A percentile compares a stretch with the other conserved stretches of the same genome.
These are phyloP conservation scores for Saccharomycopsis sp. DNA, from an alignment of 805 yeast genomes.

Conservation along the genomic window DNA sequence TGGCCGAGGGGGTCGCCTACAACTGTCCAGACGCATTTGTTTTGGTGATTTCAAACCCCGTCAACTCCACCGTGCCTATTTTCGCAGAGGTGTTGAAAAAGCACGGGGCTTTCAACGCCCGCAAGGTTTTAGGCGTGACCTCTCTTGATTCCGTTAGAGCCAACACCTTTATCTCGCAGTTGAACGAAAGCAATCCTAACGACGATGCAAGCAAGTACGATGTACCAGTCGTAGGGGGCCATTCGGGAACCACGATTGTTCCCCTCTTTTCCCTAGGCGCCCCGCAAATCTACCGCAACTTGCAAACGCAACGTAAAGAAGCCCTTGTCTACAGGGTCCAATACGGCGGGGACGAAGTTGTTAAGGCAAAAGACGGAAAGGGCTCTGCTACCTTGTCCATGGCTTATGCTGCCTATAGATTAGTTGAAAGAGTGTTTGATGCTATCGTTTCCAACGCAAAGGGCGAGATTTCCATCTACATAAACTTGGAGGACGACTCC, in stretches of 20 bases:
- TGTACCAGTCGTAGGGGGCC: slow-evolving; percentile 86
- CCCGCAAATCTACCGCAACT: slow-evolving; percentile 26
- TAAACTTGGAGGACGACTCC: slow-evolving; percentile 41
- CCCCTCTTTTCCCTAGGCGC: slow-evolving; percentile 58
- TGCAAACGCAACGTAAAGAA: slow-evolving; percentile 36
- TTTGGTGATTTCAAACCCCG: slow-evolving; percentile 86
- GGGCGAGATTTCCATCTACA: slow-evolving; percentile 37
- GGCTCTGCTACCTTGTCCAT: slow-evolving; percentile 94
- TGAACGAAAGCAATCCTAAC: slow-evolving; percentile 27
- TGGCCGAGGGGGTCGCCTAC: slow-evolving; percentile 70
- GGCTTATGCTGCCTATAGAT: slow-evolving; percentile 90
- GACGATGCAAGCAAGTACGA: slow-evolving; percentile 44
- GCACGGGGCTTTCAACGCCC: slow-evolving; percentile 62
- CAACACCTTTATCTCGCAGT: slow-evolving; percentile 65
- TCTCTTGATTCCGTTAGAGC: slow-evolving; percentile 85
- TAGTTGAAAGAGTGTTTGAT: slow-evolving; percentile 45
- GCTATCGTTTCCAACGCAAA: slow-evolving; percentile 28
- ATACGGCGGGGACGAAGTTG: slow-evolving; percentile 96
- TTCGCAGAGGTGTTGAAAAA: slow-evolving; percentile 73
- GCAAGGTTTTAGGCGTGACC: slow-evolving; percentile 79
- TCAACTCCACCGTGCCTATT: slow-evolving; percentile 87
- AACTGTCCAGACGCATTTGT: slow-evolving; percentile 69
- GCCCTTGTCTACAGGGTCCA: slow-evolving; percentile 82
- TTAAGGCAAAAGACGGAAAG: slow-evolving; percentile 86
- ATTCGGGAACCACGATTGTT: slow-evolving; percentile 90